Base-by-base conservation (phyloP, 192 early-diverging fungal species). In the Pilaira anomala region DNA sequence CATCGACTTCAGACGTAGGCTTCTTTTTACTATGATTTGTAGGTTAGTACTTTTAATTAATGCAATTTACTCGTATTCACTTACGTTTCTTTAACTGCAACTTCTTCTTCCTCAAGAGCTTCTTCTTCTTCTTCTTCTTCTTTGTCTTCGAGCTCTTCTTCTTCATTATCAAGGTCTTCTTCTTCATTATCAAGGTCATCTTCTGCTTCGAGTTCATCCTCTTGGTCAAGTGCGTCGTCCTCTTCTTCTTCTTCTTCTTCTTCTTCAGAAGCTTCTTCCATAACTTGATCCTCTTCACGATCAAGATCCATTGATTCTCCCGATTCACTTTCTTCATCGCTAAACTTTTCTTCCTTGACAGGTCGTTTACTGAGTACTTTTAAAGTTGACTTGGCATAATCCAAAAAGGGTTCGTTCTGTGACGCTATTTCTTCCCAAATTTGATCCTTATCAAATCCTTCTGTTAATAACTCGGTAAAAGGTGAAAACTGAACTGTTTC, bases 361-460 rank as follows among this genome's bases (percentile, higher is more conserved):
- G 45, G 26, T 75, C 65, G 52, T 24, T 82, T 71, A 52, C 63
- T 67, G 72, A 84, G 77, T 0, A 51, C 65, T 46, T 75, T 72
- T 7, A 76, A 41, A 0, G 66, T 49, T 0, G 49, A 21, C 48
- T 77, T 77, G 19, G 88, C 66, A 68, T 85, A 87, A 29, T 82
- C 77, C 19, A 92, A 72, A 62, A 95, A 87, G 0, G 91, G 90
- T 58, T 83, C 80, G 68, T 96, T 96, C 59, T 89, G 89, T 68
- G 94, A 76, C 60, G 86, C 85, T 48, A 98, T 80, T 70, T 96
- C 90, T 74, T 94, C 91, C 96, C 96, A 98, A 48, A 98, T 86
- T 81, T 96, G 94, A 60, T 90, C 85, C 49, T 84, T 72, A 60
- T 92, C 87, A 60, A 92, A 90, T 0, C 85, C 89, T 45, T 92